Evolutionary conservation across 768 basidiomycete species (phyloP).

Genomic region (Mycena galericulata): DNA sequence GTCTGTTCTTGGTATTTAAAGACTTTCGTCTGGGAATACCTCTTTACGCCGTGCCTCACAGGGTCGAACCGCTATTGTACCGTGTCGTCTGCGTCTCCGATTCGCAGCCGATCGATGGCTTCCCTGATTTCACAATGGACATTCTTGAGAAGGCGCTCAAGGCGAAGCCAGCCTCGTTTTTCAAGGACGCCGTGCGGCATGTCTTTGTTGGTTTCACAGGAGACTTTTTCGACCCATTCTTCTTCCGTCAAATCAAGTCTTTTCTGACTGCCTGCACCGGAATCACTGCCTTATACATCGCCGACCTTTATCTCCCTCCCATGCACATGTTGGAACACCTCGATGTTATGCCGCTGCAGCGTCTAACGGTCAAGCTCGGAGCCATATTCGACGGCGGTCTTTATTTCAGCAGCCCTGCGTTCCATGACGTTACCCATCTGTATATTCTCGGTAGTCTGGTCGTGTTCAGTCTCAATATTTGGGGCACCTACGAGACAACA

Average conservation of each 20-base stretch:
- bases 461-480: neutral
- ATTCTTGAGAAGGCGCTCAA: neutral
- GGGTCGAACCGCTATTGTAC: constrained; percentile 7
- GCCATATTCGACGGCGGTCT: neutral
- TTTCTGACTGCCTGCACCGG: constrained; percentile 1
- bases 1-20: neutral
- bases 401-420: too few species aligned
- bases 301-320: neutral
- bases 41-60: neutral
- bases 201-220: constrained; percentile 1
- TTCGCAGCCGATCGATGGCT: neutral
- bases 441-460: neutral
- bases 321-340: neutral
- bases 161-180: neutral
- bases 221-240: neutral
- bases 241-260: too few species aligned
- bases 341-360: neutral
- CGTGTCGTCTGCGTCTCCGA: neutral
- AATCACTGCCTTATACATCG: neutral
- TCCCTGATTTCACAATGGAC: neutral
- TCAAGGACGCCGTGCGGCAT: neutral
- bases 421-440: neutral
- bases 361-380: neutral
- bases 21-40: neutral
- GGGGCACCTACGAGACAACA: neutral